phyloP scores from a whole-genome alignment of 2,329 filamentous ascomycete genomes.

The Didymella exigua region DNA sequence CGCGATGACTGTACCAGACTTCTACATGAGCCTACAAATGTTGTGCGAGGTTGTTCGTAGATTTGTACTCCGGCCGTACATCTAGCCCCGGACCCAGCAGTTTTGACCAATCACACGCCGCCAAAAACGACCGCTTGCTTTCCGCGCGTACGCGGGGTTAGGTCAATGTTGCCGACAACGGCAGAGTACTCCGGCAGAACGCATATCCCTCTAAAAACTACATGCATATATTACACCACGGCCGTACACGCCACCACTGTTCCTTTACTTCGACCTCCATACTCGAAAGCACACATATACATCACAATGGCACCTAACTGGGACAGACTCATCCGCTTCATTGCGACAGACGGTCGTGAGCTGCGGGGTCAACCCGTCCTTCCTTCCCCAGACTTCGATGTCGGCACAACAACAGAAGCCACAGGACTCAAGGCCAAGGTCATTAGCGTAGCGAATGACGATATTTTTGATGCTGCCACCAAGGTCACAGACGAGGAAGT shows the following conservation, averaged over 20 bases:
- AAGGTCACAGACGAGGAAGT: conserved; percentile 60
- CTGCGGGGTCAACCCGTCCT: conserved; percentile 61
- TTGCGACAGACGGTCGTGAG: conserved; percentile 57
- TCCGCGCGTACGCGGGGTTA: conserved; percentile 20
- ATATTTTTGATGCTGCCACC: conserved; percentile 58
- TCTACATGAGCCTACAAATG: not conserved
- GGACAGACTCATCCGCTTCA: conserved; percentile 62
- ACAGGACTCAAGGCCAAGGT: conserved; percentile 60
- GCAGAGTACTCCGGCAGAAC: conserved; percentile 24
- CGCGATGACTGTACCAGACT: not conserved
- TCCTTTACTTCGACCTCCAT: not conserved
- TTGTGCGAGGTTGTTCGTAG: conserved; percentile 18
- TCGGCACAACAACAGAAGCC: conserved; percentile 55
- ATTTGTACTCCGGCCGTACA: conserved; percentile 15
- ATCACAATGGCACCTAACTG: conserved; percentile 46
- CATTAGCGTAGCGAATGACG: conserved; percentile 53
- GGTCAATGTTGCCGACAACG: conserved; percentile 21
- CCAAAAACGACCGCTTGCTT: conserved; percentile 5
- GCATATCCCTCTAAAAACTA: conserved; percentile 22
- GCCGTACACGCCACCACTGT: not conserved
- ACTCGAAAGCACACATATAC: not conserved
- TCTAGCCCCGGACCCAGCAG: not conserved
- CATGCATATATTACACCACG: conserved; percentile 5
- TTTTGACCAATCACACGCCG: conserved; percentile 10
- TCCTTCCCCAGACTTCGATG: conserved; percentile 53